Evolutionary conservation across 2,329 filamentous ascomycete species (phyloP).

Genomic region (Incumbomyces lentus): DNA sequence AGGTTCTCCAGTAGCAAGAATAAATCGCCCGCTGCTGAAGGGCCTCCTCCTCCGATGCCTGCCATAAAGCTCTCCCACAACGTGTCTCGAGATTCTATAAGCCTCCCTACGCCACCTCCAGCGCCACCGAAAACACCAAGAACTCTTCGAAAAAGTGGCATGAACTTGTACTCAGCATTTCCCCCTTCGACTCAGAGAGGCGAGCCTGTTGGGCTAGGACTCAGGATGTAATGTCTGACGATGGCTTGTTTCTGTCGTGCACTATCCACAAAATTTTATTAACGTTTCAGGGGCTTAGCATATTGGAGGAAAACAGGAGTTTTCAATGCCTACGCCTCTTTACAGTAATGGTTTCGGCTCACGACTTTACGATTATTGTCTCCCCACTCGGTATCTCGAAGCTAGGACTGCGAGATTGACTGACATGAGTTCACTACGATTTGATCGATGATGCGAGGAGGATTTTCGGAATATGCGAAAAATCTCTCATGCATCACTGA

Average conservation of each 20-base stretch:
- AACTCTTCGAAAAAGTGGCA: constrained; percentile 3
- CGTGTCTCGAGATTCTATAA: neutral
- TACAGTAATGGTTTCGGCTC: no score
- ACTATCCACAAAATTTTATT: no score
- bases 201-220: neutral
- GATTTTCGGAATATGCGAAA: no score
- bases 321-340: no score
- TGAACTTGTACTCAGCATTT: constrained; percentile 4
- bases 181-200: neutral
- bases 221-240: neutral
- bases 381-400: no score
- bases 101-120: neutral
- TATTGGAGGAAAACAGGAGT: no score
- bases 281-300: no score
- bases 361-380: no score
- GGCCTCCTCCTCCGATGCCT: neutral
- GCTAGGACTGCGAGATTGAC: no score
- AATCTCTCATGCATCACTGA: no score
- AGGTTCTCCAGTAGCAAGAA: constrained; percentile 5
- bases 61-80: neutral
- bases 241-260: neutral
- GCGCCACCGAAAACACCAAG: neutral
- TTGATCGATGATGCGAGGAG: no score
- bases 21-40: neutral
- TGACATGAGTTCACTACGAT: no score